Evolutionary conservation across 73 alveolate species (phyloP), one percentile per base, ranked within the genome.

Genomic region (Breviolum minutum): DNA sequence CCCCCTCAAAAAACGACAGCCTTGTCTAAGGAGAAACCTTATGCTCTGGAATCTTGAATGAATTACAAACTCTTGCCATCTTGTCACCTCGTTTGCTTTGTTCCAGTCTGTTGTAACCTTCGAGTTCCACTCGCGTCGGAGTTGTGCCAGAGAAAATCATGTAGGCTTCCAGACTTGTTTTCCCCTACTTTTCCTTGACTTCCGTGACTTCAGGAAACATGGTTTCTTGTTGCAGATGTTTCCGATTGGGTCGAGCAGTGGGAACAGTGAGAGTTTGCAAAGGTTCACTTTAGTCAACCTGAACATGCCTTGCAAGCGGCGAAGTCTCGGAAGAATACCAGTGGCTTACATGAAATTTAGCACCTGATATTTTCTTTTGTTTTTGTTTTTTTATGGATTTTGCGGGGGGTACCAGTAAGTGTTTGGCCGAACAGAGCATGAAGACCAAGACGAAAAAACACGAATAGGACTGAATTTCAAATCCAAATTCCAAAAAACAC

Each of bases 251-350:
- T 10, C 14, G 63, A 30, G 63, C 64, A 22, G 24, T 14, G 77
- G 8, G 77, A 68, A 22, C n/a, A 22, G n/a, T 69, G 32, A 11
- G 10, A 27, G 29, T 30, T 30, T 20, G 24, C n/a, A 24, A 32
- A 62, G 94, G 77, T 61, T 6, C 80, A 63, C 30, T 86, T 86
- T 63, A 7, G 30, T 24, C 63, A 11, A 79, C 94, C 94, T 14
- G 94, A 86, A 79, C 80, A 86, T 11, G 94, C 94, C 32, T 63
- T 86, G 80, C 94, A 86, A n/a, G 94, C 94, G 70, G 79, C 94
- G 13, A 86, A 86, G 94, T 48, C 76, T 0, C 80, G 94, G 30
- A 86, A 86, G 94, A 86, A 86, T 63, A 86, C 94, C 94, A 12
- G 94, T 61, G 20, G 22, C 86, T 30, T 61, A 77, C 54, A 48